A percentile compares a stretch with the other conserved stretches of the same genome.
Conservation (phyloP, 352 stramenopile species). For the Phytopythium chamaehyphon region DNA sequence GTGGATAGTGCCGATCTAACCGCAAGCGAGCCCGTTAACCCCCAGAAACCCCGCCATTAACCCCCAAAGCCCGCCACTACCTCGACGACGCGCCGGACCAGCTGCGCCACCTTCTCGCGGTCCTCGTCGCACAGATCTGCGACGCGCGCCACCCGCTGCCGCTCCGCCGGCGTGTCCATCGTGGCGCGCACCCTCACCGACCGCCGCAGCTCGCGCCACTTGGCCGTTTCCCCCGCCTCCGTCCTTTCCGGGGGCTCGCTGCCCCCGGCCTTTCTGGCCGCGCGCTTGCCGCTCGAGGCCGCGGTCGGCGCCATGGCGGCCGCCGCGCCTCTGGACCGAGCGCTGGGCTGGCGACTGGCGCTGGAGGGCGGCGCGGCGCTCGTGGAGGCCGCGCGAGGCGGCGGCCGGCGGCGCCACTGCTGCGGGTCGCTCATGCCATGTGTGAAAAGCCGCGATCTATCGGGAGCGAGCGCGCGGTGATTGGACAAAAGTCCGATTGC, state of each 20-base stretch:
- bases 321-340: not conserved
- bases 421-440: conserved; percentile 5
- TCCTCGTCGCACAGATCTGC: conserved; percentile 70
- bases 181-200: conserved; percentile 54
- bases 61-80: too few relatives aligned
- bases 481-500: not conserved
- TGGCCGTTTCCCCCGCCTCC: conserved; percentile 22
- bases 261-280: not conserved
- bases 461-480: not conserved
- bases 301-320: conserved; percentile 5
- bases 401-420: not conserved
- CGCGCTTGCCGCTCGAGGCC: conserved; percentile 4
- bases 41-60: too few relatives aligned
- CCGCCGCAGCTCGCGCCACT: conserved; percentile 68
- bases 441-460: not conserved
- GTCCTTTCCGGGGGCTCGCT: not conserved
- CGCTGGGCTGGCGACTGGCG: not conserved
- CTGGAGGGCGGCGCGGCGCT: not conserved
- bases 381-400: not conserved
- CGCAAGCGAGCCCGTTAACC: conserved; percentile 4
- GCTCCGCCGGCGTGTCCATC: conserved; percentile 25
- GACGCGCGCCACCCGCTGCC: conserved; percentile 32
- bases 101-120: conserved; percentile 74
- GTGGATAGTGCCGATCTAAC: conserved; percentile 40
- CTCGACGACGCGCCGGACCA: conserved; percentile 73